Conservation (phyloP, 2,329 filamentous ascomycete species). For the Chalaropsis thielavioides region DNA sequence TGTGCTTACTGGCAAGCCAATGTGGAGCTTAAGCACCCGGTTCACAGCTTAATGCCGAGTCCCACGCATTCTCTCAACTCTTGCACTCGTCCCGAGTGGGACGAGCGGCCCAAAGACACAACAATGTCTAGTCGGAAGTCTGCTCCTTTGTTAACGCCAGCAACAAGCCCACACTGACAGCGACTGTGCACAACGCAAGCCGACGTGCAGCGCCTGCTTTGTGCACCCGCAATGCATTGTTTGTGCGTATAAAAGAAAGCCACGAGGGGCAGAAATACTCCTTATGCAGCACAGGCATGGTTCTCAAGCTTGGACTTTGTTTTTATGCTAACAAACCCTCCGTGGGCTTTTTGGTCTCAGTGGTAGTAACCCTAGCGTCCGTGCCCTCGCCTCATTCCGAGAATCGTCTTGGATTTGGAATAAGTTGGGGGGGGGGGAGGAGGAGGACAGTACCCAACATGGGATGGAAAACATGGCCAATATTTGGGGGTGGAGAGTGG, state of each 20-base stretch:
- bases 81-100: no score
- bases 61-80: no score
- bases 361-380: neutral
- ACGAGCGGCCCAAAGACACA: no score
- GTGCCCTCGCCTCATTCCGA: slow-evolving; percentile 2
- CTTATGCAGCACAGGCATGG: slow-evolving; percentile 1
- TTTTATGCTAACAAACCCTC: neutral
- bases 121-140: neutral
- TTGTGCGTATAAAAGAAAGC: neutral
- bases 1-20: no score
- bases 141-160: neutral
- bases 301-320: neutral
- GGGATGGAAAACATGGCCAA: neutral
- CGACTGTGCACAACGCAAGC: neutral
- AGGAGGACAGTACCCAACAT: neutral
- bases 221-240: slow-evolving; percentile 4
- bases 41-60: no score
- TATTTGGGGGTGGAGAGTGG: neutral
- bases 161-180: neutral
- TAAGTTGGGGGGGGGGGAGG: no score
- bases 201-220: neutral
- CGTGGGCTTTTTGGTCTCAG: neutral
- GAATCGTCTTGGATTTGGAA: neutral
- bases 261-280: neutral
- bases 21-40: no score